Evolutionary conservation across 306 rosid species (phyloP).

Genomic region (Comarum palustre): DNA sequence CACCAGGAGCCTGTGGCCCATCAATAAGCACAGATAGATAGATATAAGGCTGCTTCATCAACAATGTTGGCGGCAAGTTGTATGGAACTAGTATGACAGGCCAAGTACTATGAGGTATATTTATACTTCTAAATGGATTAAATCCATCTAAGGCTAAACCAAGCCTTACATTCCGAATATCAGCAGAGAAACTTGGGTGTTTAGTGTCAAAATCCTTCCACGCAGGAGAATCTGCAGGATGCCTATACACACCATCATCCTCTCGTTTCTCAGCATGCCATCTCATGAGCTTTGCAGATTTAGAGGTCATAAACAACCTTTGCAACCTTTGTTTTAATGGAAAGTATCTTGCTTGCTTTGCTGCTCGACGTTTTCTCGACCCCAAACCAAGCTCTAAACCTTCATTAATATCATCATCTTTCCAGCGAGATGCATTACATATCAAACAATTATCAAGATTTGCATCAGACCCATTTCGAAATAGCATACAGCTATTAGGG

Average conservation of each 20-base stretch:
- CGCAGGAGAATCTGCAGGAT: neutral
- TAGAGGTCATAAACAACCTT: neutral
- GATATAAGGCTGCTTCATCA: no score
- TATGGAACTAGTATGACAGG: no score
- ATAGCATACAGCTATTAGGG: neutral
- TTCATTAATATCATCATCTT: neutral
- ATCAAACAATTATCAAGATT: neutral
- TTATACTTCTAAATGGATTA: no score
- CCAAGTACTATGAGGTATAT: no score
- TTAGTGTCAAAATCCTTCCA: neutral
- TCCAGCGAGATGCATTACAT: neutral
- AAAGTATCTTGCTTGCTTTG: neutral
- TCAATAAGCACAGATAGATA: no score
- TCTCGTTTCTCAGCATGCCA: neutral
- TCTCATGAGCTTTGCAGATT: neutral
- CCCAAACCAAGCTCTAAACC: no score
- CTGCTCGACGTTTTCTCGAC: neutral
- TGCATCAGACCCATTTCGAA: neutral
- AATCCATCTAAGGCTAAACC: no score
- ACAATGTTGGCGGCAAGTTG: no score
- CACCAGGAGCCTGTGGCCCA: neutral
- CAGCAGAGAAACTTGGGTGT: neutral
- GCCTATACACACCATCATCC: slow-evolving; percentile 2
- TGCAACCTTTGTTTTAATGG: neutral
- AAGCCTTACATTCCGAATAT: no score